These are phyloP conservation scores for Sugiyamaella americana DNA, from an alignment of 805 yeast genomes.

Conservation along the genomic window DNA sequence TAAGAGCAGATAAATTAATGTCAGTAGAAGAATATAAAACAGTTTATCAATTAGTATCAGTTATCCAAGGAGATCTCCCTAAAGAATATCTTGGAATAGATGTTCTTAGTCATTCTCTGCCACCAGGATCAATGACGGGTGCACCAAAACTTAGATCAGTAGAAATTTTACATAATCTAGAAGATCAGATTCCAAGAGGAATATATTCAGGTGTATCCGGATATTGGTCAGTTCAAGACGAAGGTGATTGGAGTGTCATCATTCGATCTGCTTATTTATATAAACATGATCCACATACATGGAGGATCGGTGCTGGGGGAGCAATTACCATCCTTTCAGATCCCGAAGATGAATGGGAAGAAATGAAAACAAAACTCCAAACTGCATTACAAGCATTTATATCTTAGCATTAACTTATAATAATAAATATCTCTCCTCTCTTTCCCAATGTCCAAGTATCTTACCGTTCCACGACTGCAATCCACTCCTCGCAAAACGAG, in stretches of 20 bases:
- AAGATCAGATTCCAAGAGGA: constrained; percentile 55
- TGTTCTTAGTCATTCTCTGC: constrained; percentile 67
- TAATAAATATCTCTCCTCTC: too few relatives aligned
- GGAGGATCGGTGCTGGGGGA: constrained; percentile 98
- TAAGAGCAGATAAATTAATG: constrained; percentile 76
- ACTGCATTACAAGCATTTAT: constrained; percentile 71
- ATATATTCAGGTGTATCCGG: constrained; percentile 93
- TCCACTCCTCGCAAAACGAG: too few relatives aligned
- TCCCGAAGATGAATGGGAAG: constrained; percentile 83
- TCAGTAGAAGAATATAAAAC: constrained; percentile 86
- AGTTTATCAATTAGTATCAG: constrained; percentile 87
- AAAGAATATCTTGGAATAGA: constrained; percentile 64
- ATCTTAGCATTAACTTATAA: too few relatives aligned
- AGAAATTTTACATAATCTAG: constrained; percentile 63
- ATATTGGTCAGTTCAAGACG: constrained; percentile 83
- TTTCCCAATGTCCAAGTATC: too few relatives aligned
- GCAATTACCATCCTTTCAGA: constrained; percentile 89
- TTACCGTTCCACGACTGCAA: too few relatives aligned
- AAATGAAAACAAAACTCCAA: constrained; percentile 73
- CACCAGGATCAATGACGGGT: constrained; percentile 99
- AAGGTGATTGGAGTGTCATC: constrained; percentile 93
- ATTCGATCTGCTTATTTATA: constrained; percentile 78
- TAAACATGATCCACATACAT: constrained; percentile 42
- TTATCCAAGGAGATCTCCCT: constrained; percentile 59
- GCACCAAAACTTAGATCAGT: constrained; percentile 96